A percentile compares a stretch with the other conserved stretches of the same genome.
phyloP scores from a whole-genome alignment of 495 filamentous ascomycete genomes.

The Staphylotrichum longicolle region DNA sequence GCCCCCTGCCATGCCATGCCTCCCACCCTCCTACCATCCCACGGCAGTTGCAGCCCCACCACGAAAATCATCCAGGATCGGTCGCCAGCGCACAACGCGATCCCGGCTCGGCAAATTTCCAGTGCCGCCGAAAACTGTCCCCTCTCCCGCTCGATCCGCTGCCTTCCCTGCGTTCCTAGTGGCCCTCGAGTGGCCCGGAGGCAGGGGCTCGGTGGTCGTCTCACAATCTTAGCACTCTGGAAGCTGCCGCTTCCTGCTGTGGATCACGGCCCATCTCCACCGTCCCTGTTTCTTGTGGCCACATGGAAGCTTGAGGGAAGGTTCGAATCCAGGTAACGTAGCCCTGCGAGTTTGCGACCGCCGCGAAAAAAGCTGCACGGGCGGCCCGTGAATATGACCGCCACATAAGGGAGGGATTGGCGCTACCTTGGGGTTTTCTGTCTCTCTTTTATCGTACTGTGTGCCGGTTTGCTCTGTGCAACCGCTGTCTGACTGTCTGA shows the following conservation, averaged over 20 bases:
- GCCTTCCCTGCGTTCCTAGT: slow-evolving; percentile 22
- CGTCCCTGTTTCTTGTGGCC: slow-evolving; percentile 31
- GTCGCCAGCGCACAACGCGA: slow-evolving; percentile 11
- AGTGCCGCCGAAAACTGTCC: slow-evolving; percentile 23
- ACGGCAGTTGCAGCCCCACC: slow-evolving; percentile 21
- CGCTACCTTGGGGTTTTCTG: slow-evolving; percentile 4
- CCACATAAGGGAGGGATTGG: slow-evolving; percentile 30
- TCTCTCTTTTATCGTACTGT: slow-evolving; percentile 6
- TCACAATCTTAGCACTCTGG: slow-evolving; percentile 14
- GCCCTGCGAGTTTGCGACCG: slow-evolving; percentile 19
- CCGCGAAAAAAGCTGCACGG: slow-evolving; percentile 17
- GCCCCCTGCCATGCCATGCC: too few relatives aligned
- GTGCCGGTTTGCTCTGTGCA: slow-evolving; percentile 12
- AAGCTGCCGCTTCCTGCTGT: slow-evolving; percentile 1
- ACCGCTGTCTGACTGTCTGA: slow-evolving; percentile 4
- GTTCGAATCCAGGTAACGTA: slow-evolving; percentile 20
- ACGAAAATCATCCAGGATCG: slow-evolving; percentile 11
- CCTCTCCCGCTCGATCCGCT: slow-evolving; percentile 16
- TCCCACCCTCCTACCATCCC: neutral
- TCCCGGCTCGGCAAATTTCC: slow-evolving; percentile 32
- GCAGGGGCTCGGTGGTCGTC: neutral
- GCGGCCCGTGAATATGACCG: slow-evolving; percentile 12
- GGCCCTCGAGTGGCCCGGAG: slow-evolving; percentile 27
- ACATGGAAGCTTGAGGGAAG: slow-evolving; percentile 31
- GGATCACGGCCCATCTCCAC: slow-evolving; percentile 25